Evolutionary conservation across 2,329 filamentous ascomycete genomes (phyloP).

Genomic region (Xylariaceae sp.): DNA sequence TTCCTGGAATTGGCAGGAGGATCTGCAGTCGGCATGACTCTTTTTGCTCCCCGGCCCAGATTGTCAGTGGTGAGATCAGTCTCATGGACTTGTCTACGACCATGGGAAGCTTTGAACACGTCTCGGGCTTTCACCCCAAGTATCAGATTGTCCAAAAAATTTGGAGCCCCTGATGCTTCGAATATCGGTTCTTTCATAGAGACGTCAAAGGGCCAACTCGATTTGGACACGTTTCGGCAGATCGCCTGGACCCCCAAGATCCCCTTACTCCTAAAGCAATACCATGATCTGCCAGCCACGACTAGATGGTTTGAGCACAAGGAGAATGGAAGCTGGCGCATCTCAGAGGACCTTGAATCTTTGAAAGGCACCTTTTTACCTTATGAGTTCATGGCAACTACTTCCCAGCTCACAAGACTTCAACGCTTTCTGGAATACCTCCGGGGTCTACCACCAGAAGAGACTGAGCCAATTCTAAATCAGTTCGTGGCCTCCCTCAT

Average conservation of each 20-base stretch:
- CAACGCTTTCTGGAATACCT: too few species aligned
- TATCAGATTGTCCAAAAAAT: neutral
- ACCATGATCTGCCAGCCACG: conserved; percentile 17
- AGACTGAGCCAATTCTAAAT: too few species aligned
- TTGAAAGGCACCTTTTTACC: conserved; percentile 18
- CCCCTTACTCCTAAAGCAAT: conserved; percentile 13
- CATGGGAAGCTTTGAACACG: too few species aligned
- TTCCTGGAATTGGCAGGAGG: too few species aligned
- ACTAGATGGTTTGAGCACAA: conserved; percentile 23
- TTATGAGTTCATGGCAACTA: conserved; percentile 22
- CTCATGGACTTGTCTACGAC: too few species aligned
- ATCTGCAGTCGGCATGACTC: too few species aligned
- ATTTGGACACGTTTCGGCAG: conserved; percentile 16
- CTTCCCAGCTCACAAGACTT: too few species aligned
- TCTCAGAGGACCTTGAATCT: conserved; percentile 11
- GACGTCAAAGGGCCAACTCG: conserved; percentile 1
- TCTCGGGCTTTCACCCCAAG: too few species aligned
- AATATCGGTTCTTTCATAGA: too few species aligned
- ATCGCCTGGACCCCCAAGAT: conserved; percentile 16
- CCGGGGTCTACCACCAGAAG: too few species aligned
- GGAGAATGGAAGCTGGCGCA: neutral
- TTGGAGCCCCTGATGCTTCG: neutral
- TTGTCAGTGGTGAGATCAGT: too few species aligned
- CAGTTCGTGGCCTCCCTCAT: neutral
- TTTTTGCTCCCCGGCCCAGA: too few species aligned